Evolutionary conservation across 2,329 filamentous ascomycete species (phyloP), one percentile per base, ranked within the genome.

Genomic region (Dryadomyces quercus-mongolicae): DNA sequence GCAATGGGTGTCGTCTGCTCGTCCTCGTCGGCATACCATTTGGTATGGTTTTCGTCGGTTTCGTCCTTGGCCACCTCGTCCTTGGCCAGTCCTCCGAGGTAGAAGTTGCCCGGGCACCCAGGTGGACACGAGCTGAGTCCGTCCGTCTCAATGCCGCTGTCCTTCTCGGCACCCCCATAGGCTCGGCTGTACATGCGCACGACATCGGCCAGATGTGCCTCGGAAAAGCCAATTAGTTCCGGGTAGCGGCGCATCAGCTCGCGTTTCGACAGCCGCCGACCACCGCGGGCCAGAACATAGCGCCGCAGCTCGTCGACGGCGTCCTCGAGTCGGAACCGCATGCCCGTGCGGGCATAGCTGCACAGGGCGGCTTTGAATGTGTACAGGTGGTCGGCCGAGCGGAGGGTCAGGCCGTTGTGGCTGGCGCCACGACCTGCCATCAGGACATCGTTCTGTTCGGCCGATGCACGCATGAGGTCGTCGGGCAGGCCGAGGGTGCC

Each of bases 241-340:
- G 56, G 56, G 57, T 83, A 85, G 2, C 72, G 75, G 12, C 74
- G 68, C 49, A 77, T 65, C 18, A 85, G 68, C 51, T 78, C 72
- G 5, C 72, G 69, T 56, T 75, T 75, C 2, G 68, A 66, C 10
- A 84, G 65, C n/a, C 72, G 71, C 9, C 67, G 65, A 1, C 77
- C 73, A 21, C 74, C 50, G 9, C 71, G 55, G 72, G 76, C 71
- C 13, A 85, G 70, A 16, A 84, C 74, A 22, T 81, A 73, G 5
- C 80, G 73, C 2, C 80, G 74, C 42, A 85, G 71, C 62, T 82
- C 80, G 63, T 84, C 80, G 49, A 85, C 78, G 31, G 81, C 79
- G 49, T 81, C 74, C 59, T 82, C 78, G 9, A 84, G 71, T 12
- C 74, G 71, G 36, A 69, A 63, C 12, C 67, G 67, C 40, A 68